Evolutionary conservation across 768 basidiomycete genomes (phyloP), one percentile per base, ranked within the genome.

Genomic region (Boletus bicolor): DNA sequence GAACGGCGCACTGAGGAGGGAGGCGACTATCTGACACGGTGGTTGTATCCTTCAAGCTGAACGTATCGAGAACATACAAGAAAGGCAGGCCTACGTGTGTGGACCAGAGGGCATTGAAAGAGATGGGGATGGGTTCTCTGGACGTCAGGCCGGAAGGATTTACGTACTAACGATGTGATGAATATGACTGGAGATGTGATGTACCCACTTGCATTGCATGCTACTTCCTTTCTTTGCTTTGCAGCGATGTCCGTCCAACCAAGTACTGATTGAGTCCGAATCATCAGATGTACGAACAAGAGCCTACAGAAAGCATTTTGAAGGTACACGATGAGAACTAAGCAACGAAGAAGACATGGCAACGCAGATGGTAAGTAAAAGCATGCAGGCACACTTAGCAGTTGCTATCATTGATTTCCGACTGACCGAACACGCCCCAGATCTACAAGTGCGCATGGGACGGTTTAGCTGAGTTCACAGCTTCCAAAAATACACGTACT

Each of bases 41-140:
- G 28, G 6, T 28, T 6, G 28, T 6, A 28, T 28, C 28, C 28
- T 28, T 28, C 5, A 4, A 28, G 28, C 4, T 28, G 28, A 28
- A 28, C 28, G 28, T 28, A 41, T 60, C 1, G 57, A 19, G 41
- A 65, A 60, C 1, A 9, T 68, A 7, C 39, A 38, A 24, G 68
- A 62, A 12, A 66, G 70, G 43, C 65, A 72, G n/a, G 63, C 69
- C 1, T 84, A 76, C 56, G 44, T 85, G 12, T 84, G 83, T 64
- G 83, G 83, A 4, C 78, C 82, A 1, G 70, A 67, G 24, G 63
- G 64, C 65, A 1, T 58, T 83, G 54, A 65, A 58, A 4, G 68
- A 64, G 5, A 54, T 72, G 38, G 79, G 79, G 4, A 61, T 77
- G 10, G 65, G 72, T 17, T 57, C 65, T 14, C 63, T 57, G 37